These are phyloP conservation scores for Coemansia sp. DNA, from an alignment of 192 early-diverging fungal species.

Conservation along the genomic window DNA sequence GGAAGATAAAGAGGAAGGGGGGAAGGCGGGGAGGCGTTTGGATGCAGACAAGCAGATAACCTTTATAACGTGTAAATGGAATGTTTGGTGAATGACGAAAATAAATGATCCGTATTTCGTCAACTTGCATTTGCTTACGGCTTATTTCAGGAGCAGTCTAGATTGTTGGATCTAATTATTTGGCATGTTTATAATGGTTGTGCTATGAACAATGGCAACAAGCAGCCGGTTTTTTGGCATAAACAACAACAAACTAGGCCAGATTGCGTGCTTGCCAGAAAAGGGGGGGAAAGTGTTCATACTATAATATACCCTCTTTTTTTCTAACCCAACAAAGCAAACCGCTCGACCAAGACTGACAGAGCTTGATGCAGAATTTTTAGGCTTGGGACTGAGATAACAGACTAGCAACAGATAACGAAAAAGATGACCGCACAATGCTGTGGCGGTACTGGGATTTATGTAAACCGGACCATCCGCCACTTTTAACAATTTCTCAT, in stretches of 20 bases:
- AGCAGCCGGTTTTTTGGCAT: background rate
- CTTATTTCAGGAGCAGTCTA: background rate
- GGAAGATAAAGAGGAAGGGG: background rate
- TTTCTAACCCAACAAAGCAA: background rate
- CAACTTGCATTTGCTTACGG: background rate
- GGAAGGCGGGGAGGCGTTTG: background rate
- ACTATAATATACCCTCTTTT: background rate
- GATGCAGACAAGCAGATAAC: background rate
- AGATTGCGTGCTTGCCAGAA: background rate
- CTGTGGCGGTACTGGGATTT: slow-evolving; percentile 11
- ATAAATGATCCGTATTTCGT: background rate
- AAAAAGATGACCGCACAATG: background rate
- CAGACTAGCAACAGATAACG: background rate
- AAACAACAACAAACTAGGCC: no score
- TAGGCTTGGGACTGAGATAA: background rate
- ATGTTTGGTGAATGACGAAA: background rate
- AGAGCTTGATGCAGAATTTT: background rate
- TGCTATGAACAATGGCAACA: background rate
- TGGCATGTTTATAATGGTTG: background rate
- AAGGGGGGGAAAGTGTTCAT: background rate
- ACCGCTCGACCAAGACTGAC: background rate
- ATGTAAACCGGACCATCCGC: background rate
- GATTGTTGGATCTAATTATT: slow-evolving; percentile 6
- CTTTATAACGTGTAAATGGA: background rate
- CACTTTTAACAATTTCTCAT: background rate